Evolutionary conservation across 148 eudicot genomes (phyloP).

Genomic region (Rhododendron vialii): DNA sequence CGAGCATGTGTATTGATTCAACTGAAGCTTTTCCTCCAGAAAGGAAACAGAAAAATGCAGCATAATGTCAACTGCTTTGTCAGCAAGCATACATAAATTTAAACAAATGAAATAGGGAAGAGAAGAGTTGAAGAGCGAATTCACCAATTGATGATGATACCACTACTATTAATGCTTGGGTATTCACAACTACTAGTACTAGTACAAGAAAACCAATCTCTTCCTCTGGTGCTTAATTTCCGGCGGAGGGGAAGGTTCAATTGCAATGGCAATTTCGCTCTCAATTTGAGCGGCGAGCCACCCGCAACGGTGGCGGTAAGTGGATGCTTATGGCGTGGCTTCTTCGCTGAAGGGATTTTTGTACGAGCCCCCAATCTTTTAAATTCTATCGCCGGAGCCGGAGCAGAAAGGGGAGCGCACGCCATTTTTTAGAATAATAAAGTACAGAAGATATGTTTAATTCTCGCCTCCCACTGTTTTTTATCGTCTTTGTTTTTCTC

Average conservation of each 20-base stretch:
- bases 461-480: no score
- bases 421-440: background rate
- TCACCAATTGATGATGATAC: conserved; percentile 2
- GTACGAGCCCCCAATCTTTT: background rate
- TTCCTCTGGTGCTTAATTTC: background rate
- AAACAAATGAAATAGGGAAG: background rate
- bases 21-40: background rate
- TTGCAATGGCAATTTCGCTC: background rate
- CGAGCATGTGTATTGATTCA: background rate
- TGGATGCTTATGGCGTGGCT: background rate
- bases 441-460: background rate
- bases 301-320: background rate
- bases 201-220: background rate
- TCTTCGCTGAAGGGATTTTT: background rate
- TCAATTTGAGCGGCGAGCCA: background rate
- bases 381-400: background rate
- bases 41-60: background rate
- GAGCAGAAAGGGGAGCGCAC: background rate
- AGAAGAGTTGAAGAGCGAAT: background rate
- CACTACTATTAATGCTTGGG: background rate
- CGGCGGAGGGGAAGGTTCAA: background rate
- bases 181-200: background rate
- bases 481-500: no score
- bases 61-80: background rate
- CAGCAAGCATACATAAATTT: background rate